Evolutionary conservation across 202 grass and related monocot species (phyloP), one percentile per base, ranked within the genome.

Genomic region (Schoenoplectus tabernaemontani): DNA sequence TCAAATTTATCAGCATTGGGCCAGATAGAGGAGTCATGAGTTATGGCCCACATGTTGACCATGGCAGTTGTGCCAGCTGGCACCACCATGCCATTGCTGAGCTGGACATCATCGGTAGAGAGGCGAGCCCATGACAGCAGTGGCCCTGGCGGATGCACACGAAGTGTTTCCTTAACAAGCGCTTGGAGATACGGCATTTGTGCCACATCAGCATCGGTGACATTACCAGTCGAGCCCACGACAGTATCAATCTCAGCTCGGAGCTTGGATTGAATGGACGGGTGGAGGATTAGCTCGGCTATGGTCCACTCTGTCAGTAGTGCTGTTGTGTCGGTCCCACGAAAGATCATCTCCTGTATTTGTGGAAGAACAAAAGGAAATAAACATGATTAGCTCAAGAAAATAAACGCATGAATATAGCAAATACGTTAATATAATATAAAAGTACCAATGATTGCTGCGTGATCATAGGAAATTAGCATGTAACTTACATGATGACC

Each of bases 1-100:
- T 13, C 1, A 78, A 91, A 94, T 24, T 82, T 22, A 0, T 76
- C 77, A 9, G 89, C 76, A 16, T 82, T 38, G 50, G 89, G 32
- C 92, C 92, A 94, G 4, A 94, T 66, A 30, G 20, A 69, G 0
- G 83, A 44, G 64, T 94, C 85, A 84, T 91, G 92, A n/a, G 92
- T 84, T 58, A 94, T 94, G 72, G 92, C 87, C 83, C 85, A 94
- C 92, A 95, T 95, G 81, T 95, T 95, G 6, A 95, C 85, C 92
- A 95, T 91, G 30, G 89, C 89, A 11, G 92, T 95, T 0, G 89
- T 95, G 30, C 89, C 89, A 48, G 81, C 82, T 2, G 89, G 92
- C 9, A 95, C 81, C 10, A 95, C 77, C 92, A 91, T 95, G 28
- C 92, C 92, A 63, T 91, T 95, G 64, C 82, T 67, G 0, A 95